Conservation (phyloP, 805 yeast genomes). For the Candida glaebosa region DNA sequence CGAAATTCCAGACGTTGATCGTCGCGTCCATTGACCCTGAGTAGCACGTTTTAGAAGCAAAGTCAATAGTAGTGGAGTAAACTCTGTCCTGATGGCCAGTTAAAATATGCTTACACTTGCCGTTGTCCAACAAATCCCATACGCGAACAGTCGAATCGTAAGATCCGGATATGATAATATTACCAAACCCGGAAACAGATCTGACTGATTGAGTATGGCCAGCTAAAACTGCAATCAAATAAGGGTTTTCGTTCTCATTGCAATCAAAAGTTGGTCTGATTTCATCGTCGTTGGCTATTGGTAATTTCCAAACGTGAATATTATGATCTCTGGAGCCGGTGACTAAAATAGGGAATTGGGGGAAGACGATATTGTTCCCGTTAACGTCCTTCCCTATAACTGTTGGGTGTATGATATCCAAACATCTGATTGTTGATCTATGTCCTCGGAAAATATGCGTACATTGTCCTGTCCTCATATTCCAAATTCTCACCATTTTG, state of each 20-base stretch:
- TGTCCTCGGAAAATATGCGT: constrained; percentile 92
- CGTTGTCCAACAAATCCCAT: constrained; percentile 76
- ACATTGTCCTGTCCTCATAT: constrained; percentile 76
- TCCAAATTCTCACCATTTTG: constrained; percentile 92
- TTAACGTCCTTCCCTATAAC: constrained; percentile 58
- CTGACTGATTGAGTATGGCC: constrained; percentile 60
- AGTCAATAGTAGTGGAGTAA: constrained; percentile 83
- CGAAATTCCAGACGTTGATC: constrained; percentile 86
- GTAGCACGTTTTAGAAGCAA: constrained; percentile 71
- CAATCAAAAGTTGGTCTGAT: constrained; percentile 27
- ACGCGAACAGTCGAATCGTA: constrained; percentile 88
- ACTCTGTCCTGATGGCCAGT: constrained; percentile 85
- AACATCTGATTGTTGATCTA: constrained; percentile 87
- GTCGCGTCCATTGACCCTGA: constrained; percentile 91
- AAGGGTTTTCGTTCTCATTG: constrained; percentile 51
- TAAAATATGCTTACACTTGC: constrained; percentile 67
- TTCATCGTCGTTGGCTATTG: constrained; percentile 40
- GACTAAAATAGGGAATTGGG: constrained; percentile 61
- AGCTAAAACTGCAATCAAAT: constrained; percentile 59
- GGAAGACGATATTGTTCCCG: constrained; percentile 55
- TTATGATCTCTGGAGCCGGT: constrained; percentile 46
- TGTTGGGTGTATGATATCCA: constrained; percentile 74
- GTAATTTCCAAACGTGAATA: constrained; percentile 52
- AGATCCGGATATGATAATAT: constrained; percentile 81
- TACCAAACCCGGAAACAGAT: constrained; percentile 82